These are phyloP conservation scores for Coemansia sp. DNA, from an alignment of 192 early-diverging fungal genomes.

Conservation along the genomic window DNA sequence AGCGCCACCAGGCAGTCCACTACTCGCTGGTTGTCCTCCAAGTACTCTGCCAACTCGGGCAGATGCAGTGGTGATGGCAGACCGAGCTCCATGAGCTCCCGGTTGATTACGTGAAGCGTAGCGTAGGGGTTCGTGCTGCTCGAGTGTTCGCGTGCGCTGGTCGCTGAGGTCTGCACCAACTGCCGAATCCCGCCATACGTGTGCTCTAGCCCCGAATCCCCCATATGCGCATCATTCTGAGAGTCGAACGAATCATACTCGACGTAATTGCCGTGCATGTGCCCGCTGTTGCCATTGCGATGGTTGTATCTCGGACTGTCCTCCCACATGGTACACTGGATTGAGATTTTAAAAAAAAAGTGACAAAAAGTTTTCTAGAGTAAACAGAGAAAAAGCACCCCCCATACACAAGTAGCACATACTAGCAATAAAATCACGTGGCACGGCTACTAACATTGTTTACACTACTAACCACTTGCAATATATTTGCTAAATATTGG, in stretches of 20 bases:
- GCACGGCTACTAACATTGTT: neutral
- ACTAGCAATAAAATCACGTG: neutral
- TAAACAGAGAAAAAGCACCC: neutral
- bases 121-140: conserved; percentile 30
- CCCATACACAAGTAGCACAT: too few relatives aligned
- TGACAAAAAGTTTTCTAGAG: neutral
- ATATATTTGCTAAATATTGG: too few relatives aligned
- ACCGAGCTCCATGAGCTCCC: conserved; percentile 48
- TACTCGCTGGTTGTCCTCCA: conserved; percentile 48
- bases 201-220: conserved; percentile 1
- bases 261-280: conserved; percentile 1
- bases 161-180: conserved; percentile 48
- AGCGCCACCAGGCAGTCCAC: conserved; percentile 41
- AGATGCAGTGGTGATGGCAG: conserved; percentile 47
- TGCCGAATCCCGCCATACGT: conserved; percentile 48
- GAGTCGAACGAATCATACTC: conserved; percentile 45
- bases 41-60: conserved; percentile 32
- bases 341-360: neutral
- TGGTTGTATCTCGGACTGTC: conserved; percentile 10
- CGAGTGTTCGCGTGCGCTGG: conserved; percentile 20
- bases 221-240: neutral
- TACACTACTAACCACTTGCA: too few relatives aligned
- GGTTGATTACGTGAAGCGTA: conserved; percentile 44
- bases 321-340: conserved; percentile 28
- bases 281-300: neutral